Evolutionary conservation across 768 basidiomycete species (phyloP).

Genomic region (Pisolithus tinctorius): DNA sequence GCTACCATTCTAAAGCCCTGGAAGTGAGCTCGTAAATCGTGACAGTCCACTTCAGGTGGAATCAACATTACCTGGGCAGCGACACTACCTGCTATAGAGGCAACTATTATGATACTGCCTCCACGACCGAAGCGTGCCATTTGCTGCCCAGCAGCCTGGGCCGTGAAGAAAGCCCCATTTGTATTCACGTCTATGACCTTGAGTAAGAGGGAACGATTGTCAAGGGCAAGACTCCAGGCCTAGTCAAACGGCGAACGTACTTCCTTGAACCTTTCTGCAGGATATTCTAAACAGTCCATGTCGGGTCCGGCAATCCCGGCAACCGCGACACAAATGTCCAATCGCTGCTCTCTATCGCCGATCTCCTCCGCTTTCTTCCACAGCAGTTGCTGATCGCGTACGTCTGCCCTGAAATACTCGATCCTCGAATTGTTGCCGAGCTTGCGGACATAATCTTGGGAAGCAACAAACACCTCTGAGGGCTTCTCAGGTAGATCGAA

Average conservation of each 20-base stretch:
- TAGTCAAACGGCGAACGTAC: conserved; percentile 25
- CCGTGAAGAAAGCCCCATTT: conserved; percentile 54
- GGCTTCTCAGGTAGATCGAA: conserved; percentile 54
- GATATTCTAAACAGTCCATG: conserved; percentile 60
- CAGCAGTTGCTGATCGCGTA: conserved; percentile 52
- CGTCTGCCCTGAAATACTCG: conserved; percentile 63
- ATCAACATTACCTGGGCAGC: conserved; percentile 51
- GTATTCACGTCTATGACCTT: conserved; percentile 64
- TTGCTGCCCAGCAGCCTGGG: conserved; percentile 52
- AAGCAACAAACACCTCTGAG: conserved; percentile 50
- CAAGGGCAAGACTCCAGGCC: neutral
- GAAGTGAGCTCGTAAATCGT: neutral
- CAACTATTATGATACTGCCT: conserved; percentile 55
- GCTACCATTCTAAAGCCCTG: conserved; percentile 72
- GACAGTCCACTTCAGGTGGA: no score
- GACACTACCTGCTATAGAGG: conserved; percentile 59
- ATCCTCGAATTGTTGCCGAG: conserved; percentile 37
- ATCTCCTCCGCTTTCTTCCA: conserved; percentile 56
- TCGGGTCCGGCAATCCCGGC: conserved; percentile 57
- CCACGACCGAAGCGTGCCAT: conserved; percentile 42
- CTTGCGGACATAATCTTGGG: conserved; percentile 44
- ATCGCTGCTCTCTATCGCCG: conserved; percentile 57
- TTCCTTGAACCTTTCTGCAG: conserved; percentile 56
- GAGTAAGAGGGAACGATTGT: neutral
- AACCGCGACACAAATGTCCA: conserved; percentile 74